Evolutionary conservation across 2,329 filamentous ascomycete genomes (phyloP).

Genomic region (Aspergillus bombycis): DNA sequence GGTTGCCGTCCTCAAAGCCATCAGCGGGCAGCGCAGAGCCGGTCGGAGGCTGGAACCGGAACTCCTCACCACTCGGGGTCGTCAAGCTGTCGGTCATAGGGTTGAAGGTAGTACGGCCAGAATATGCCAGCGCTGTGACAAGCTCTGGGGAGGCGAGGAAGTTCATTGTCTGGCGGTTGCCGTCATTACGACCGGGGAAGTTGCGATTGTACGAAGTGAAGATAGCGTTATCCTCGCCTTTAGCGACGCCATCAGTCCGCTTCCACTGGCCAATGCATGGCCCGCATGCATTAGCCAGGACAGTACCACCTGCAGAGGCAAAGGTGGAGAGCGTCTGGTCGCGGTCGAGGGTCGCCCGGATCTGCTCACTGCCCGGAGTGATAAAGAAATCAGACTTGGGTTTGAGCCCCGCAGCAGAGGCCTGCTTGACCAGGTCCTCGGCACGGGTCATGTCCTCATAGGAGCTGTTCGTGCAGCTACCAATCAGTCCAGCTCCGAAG

Average conservation of each 20-base stretch:
- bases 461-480: constrained; percentile 97
- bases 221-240: constrained; percentile 90
- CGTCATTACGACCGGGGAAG: constrained; percentile 95
- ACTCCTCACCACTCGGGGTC: constrained; percentile 77
- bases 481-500: constrained; percentile 90
- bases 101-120: constrained; percentile 92
- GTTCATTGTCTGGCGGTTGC: constrained; percentile 97
- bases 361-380: constrained; percentile 95
- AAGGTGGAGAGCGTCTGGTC: constrained; percentile 88
- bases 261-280: constrained; percentile 96
- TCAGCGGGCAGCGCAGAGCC: constrained; percentile 64
- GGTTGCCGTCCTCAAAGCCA: constrained; percentile 81
- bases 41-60: constrained; percentile 79
- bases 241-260: constrained; percentile 79
- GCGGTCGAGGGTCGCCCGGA: constrained; percentile 87
- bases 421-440: constrained; percentile 90
- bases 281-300: constrained; percentile 93
- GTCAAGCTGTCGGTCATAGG: constrained; percentile 84
- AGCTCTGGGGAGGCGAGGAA: constrained; percentile 96
- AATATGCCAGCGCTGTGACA: constrained; percentile 93
- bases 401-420: constrained; percentile 82
- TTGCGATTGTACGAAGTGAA: constrained; percentile 98
- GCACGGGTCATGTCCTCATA: constrained; percentile 98
- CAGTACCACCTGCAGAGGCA: constrained; percentile 79
- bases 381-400: constrained; percentile 93